Evolutionary conservation across 345 rosid species (phyloP).

Genomic region (Populus simonii): DNA sequence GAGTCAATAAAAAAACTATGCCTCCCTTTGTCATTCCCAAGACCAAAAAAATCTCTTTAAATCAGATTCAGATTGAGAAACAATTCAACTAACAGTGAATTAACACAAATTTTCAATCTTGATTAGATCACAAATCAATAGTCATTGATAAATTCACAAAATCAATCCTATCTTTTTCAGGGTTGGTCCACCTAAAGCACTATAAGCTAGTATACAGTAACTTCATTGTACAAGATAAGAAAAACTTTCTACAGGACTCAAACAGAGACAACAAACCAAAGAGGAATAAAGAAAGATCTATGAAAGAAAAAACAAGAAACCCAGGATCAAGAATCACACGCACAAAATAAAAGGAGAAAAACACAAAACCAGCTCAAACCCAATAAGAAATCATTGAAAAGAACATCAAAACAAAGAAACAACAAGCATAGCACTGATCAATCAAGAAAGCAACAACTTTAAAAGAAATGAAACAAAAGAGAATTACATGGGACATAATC

Average conservation of each 20-base stretch:
- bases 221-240: not conserved
- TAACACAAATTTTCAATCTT: not conserved
- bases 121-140: not conserved
- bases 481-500: constrained; percentile 37
- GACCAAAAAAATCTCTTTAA: not conserved
- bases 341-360: not conserved
- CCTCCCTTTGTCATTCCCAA: not conserved
- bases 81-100: not conserved
- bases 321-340: not conserved
- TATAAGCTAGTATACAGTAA: not conserved
- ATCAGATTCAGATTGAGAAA: not conserved
- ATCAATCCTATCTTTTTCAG: not conserved
- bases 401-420: not conserved
- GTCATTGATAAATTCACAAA: not conserved
- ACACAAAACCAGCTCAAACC: constrained; percentile 13
- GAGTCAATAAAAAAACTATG: not conserved
- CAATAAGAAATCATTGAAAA: constrained; percentile 6
- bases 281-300: constrained; percentile 21
- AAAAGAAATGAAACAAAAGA: constrained; percentile 1
- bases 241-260: not conserved
- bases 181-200: not conserved
- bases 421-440: not conserved
- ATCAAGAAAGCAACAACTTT: constrained; percentile 3
- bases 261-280: not conserved
- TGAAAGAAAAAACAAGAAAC: constrained; percentile 5